Percentiles rank a stretch among this genome's conserved stretches.
phyloP scores from a whole-genome alignment of 2,329 filamentous ascomycete species.

The Colletotrichum limetticola region DNA sequence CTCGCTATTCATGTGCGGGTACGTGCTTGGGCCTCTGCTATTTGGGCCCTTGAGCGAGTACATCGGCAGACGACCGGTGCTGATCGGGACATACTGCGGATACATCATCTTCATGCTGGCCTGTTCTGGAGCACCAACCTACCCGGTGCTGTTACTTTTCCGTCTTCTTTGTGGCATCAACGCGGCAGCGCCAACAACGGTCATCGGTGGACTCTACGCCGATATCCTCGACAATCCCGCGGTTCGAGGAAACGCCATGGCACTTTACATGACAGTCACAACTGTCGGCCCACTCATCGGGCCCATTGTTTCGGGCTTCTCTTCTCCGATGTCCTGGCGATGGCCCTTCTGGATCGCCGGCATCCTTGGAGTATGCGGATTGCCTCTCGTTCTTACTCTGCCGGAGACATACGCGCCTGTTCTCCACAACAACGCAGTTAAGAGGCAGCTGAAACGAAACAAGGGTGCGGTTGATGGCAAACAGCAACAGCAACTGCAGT shows the following conservation, averaged over 20 bases:
- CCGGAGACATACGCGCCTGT: slow-evolving; percentile 62
- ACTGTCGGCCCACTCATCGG: slow-evolving; percentile 54
- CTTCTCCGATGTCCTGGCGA: slow-evolving; percentile 54
- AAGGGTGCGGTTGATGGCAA: slow-evolving; percentile 50
- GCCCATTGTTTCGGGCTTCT: slow-evolving; percentile 62
- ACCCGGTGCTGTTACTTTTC: slow-evolving; percentile 54
- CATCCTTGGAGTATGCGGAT: slow-evolving; percentile 41
- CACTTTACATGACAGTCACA: slow-evolving; percentile 48
- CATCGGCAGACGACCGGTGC: slow-evolving; percentile 46
- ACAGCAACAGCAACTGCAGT: slow-evolving; percentile 44
- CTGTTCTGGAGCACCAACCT: slow-evolving; percentile 54
- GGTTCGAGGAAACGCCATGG: slow-evolving; percentile 45
- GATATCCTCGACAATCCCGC: slow-evolving; percentile 47
- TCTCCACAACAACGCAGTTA: slow-evolving; percentile 60
- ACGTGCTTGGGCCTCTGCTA: slow-evolving; percentile 47
- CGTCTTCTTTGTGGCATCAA: slow-evolving; percentile 48
- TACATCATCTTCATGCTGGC: slow-evolving; percentile 47
- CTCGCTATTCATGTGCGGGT: slow-evolving; percentile 49
- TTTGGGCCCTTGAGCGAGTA: slow-evolving; percentile 49
- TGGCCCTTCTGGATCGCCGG: slow-evolving; percentile 54
- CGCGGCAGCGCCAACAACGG: slow-evolving; percentile 47
- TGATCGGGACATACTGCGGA: slow-evolving; percentile 46
- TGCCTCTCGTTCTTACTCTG: slow-evolving; percentile 48
- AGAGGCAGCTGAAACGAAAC: slow-evolving; percentile 59
- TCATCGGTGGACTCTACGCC: slow-evolving; percentile 47